Percentiles rank a stretch among this genome's conserved stretches.
Conservation (phyloP, 2,329 filamentous ascomycete genomes). For the Lasiodiplodia hormozganensis region DNA sequence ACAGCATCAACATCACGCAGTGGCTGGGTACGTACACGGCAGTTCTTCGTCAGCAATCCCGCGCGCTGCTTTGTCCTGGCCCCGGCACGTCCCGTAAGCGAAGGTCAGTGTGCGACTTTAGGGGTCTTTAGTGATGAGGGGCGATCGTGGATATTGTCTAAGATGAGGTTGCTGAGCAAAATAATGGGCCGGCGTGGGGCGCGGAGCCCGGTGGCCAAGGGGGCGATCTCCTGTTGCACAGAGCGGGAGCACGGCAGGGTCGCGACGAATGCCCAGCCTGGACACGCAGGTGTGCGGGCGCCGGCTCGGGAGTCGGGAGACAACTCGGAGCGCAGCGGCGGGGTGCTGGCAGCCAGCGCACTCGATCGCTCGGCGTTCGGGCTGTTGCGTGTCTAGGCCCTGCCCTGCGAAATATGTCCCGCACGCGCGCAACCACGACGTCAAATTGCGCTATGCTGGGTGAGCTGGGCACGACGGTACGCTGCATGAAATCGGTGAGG, state of each 20-base stretch:
- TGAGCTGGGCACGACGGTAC: not conserved
- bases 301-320: conserved; percentile 2
- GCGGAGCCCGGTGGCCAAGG: conserved; percentile 11
- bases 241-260: not conserved
- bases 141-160: conserved; percentile 22
- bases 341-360: conserved; percentile 6
- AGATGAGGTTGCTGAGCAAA: conserved; percentile 22
- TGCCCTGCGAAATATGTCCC: not conserved
- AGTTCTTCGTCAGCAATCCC: not conserved
- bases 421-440: not conserved
- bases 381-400: not conserved
- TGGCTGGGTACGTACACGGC: not conserved
- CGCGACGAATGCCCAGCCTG: not conserved
- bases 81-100: conserved; percentile 5
- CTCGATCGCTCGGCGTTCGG: conserved; percentile 5
- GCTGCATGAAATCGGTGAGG: conserved; percentile 1
- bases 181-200: conserved; percentile 17
- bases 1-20: not conserved
- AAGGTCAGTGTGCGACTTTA: conserved; percentile 12
- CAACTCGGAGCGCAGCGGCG: not conserved
- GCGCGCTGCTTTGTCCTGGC: not conserved
- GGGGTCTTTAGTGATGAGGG: conserved; percentile 10
- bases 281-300: conserved; percentile 10
- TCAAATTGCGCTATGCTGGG: conserved; percentile 5
- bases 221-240: conserved; percentile 15